Percentiles rank a stretch among this genome's conserved stretches.
Conservation (phyloP, 116 monocot genomes). For the Iris pallida region DNA sequence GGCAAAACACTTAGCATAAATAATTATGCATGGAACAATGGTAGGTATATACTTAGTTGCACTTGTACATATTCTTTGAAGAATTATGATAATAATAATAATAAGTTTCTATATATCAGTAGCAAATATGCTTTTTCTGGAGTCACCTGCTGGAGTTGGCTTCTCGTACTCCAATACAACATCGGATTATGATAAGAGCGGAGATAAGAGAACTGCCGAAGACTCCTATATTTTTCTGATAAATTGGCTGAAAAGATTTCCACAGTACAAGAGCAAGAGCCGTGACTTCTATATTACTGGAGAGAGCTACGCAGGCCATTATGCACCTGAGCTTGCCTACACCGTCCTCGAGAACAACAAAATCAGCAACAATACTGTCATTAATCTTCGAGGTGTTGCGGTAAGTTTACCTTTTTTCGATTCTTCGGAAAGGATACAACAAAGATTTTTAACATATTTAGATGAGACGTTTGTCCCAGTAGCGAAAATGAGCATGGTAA, state of each 20-base stretch:
- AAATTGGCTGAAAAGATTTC: conserved; percentile 47
- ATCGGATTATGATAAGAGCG: conserved; percentile 20
- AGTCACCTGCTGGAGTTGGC: conserved; percentile 41
- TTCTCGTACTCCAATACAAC: conserved; percentile 39
- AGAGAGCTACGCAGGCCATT: conserved; percentile 45
- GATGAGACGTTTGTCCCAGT: no score
- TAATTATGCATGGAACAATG: conserved; percentile 53
- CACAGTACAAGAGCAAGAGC: conserved; percentile 37
- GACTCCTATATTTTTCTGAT: conserved; percentile 35
- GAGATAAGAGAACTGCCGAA: conserved; percentile 21
- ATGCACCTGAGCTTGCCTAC: conserved; percentile 34
- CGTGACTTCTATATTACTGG: conserved; percentile 35
- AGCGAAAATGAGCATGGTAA: no score
- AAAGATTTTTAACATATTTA: background rate
- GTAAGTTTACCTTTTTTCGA: conserved; percentile 10
- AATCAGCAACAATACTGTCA: conserved; percentile 7
- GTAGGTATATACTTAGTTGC: conserved; percentile 2
- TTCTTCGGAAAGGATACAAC: no score
- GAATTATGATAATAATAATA: no score
- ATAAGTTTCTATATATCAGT: conserved; percentile 9
- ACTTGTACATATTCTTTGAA: no score
- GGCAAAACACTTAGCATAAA: conserved; percentile 38
- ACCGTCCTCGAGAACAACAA: conserved; percentile 17
- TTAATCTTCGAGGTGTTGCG: conserved; percentile 18
- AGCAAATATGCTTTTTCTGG: conserved; percentile 40